Percentiles rank a stretch among this genome's conserved stretches.
These are phyloP conservation scores for Blepharisma undulans DNA, from an alignment of 169 alveolate species.

Conservation along the genomic window DNA sequence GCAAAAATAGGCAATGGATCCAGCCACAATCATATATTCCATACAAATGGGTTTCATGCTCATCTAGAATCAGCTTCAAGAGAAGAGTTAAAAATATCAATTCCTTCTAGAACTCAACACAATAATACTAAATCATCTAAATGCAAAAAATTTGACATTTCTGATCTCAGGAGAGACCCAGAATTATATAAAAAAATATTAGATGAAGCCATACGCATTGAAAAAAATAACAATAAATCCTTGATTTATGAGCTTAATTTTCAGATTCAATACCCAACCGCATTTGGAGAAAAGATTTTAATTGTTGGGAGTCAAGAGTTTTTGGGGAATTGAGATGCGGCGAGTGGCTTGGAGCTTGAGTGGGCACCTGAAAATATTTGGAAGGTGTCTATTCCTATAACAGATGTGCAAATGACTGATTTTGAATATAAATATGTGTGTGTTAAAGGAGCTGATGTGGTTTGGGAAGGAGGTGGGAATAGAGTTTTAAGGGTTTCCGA, in stretches of 20 bases:
- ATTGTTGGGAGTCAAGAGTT: neutral
- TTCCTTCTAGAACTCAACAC: too few relatives aligned
- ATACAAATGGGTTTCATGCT: too few relatives aligned
- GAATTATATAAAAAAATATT: neutral
- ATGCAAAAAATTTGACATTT: neutral
- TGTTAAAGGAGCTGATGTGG: neutral
- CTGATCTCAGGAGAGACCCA: neutral
- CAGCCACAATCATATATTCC: too few relatives aligned
- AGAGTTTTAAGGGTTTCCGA: neutral
- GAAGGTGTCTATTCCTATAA: neutral
- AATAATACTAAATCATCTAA: too few relatives aligned
- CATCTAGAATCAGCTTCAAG: too few relatives aligned
- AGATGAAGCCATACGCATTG: neutral
- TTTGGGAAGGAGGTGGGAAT: constrained; percentile 31
- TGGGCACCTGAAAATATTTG: neutral
- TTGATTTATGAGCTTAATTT: constrained; percentile 17
- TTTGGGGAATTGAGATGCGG: constrained; percentile 5
- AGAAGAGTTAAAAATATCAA: too few relatives aligned
- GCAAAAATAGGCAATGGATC: too few relatives aligned
- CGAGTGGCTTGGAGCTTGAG: neutral
- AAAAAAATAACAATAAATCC: neutral
- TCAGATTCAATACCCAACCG: neutral
- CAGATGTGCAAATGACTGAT: neutral
- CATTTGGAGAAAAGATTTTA: constrained; percentile 8
- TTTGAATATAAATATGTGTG: constrained; percentile 32